Base-by-base conservation (phyloP, 2,329 filamentous ascomycete genomes). In the Fusarium graminum region DNA sequence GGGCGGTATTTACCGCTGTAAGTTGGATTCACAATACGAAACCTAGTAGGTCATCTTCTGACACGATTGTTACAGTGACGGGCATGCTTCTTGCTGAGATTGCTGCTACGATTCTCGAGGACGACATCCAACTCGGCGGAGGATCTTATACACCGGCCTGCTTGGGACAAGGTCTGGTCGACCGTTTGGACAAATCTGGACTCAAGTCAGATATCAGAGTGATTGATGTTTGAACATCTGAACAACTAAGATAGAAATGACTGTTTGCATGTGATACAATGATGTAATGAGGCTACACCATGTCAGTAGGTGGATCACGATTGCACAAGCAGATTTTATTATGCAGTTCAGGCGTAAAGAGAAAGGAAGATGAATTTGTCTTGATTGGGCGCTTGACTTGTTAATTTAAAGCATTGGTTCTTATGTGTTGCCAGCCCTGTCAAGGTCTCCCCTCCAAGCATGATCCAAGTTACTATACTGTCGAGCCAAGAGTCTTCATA, bases 91-190 rank as follows among this genome's bases (percentile, higher is more conserved):
- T 92, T 14, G 83, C 85, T 3, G 83, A 92, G 70, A 90, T 85
- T 13, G 91, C 90, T 6, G 78, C 85, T 38, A 87, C 88, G 0
- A 80, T 94, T 30, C 78, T 93, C 16, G 82, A 90, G 58, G 88
- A 90, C 38, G 83, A 88, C 14, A 78, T 86, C 13, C 76, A 82
- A 34, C 78, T 92, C 13, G 82, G 81, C 2, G 91, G 91, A 17
- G 91, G 91, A 4, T 79, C 92, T 25, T 86, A 91, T 63, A 94
- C 92, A 2, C 88, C 91, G 1, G 89, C 91, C 1, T 90, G 86
- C 52, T 79, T 94, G 4, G 91, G 91, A 1, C 87, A 90, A 68
- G 79, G 82, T 11, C 90, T 87, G 72, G 80, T 93, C 59, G 86
- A 92, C 71, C 82, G 89, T 14, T 71, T 92, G 39, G 79, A 85